Percentiles rank a stretch among this genome's conserved stretches.
Evolutionary conservation across 202 grass and related monocot genomes (phyloP).

Genomic region (Carex arenaria): DNA sequence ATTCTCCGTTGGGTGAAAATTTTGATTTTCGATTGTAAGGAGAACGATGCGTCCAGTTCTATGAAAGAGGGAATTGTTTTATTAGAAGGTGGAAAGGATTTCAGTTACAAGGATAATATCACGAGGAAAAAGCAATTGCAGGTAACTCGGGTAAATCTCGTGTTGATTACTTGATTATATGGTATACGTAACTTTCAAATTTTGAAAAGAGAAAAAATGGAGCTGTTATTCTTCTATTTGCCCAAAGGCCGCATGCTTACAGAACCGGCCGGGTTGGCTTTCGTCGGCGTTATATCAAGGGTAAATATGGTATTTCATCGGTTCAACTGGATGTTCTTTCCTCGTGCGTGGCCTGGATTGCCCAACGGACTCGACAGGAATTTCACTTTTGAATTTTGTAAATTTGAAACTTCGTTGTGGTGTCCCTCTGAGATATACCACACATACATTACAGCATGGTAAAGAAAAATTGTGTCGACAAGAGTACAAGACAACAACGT

Average conservation of each 20-base stretch:
- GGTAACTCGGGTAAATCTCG: constrained; percentile 17
- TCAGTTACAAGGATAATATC: not conserved
- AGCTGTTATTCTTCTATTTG: not conserved
- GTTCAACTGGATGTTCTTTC: not conserved
- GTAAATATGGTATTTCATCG: not conserved
- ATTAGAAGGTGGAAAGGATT: not conserved
- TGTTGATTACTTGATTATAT: constrained; percentile 1
- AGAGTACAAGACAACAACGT: no score
- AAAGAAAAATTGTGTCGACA: not conserved
- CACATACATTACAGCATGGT: not conserved
- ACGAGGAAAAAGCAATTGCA: constrained; percentile 6
- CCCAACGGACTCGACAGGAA: constrained; percentile 2
- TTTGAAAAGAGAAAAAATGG: constrained; percentile 1
- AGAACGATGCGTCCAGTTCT: not conserved
- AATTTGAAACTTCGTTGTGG: constrained; percentile 13
- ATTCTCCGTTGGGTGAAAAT: not conserved
- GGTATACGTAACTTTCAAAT: not conserved
- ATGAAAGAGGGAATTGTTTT: not conserved
- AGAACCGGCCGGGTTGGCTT: not conserved
- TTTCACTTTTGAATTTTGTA: constrained; percentile 16
- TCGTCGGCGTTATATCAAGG: not conserved
- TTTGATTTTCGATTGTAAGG: not conserved
- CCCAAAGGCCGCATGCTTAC: not conserved
- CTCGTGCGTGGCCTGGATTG: not conserved
- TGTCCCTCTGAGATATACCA: not conserved